Conservation (phyloP, 1,139 yeast species). For the Kodamaea ohmeri region DNA sequence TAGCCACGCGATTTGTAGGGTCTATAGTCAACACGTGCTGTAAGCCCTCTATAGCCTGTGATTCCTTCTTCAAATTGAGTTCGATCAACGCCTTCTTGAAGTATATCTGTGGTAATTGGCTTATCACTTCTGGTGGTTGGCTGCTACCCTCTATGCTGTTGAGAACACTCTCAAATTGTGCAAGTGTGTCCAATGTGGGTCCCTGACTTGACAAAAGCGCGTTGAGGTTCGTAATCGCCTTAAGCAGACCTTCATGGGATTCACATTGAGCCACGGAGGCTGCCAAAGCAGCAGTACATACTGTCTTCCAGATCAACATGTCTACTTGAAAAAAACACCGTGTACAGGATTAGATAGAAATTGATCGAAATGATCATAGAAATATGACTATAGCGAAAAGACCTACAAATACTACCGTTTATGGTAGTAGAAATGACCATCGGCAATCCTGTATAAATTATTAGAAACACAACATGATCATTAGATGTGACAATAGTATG, state of each 20-base stretch:
- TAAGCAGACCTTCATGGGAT: not conserved
- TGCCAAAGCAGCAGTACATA: slow-evolving; percentile 1
- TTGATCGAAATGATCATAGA: slow-evolving; percentile 2
- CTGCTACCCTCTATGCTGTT: slow-evolving; percentile 14
- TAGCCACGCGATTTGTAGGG: slow-evolving; percentile 42
- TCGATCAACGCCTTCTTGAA: slow-evolving; percentile 57
- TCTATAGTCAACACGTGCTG: slow-evolving; percentile 40
- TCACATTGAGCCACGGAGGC: slow-evolving; percentile 4
- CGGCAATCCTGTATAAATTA: too few species aligned
- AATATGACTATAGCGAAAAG: not conserved
- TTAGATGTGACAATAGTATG: too few species aligned
- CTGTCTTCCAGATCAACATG: slow-evolving; percentile 7
- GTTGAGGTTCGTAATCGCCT: slow-evolving; percentile 11
- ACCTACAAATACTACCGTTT: not conserved
- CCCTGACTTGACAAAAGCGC: slow-evolving; percentile 20
- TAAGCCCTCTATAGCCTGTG: slow-evolving; percentile 48
- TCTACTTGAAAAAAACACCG: slow-evolving; percentile 5
- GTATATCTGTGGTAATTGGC: slow-evolving; percentile 35
- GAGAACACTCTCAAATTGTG: slow-evolving; percentile 23
- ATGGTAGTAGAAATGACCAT: too few species aligned
- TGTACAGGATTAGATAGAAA: not conserved
- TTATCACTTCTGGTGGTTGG: slow-evolving; percentile 4
- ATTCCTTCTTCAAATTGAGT: slow-evolving; percentile 46
- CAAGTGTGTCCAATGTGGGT: slow-evolving; percentile 26
- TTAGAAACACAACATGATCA: too few species aligned